Conservation (phyloP, 495 filamentous ascomycete genomes). For the Pyrenula massariospora region DNA sequence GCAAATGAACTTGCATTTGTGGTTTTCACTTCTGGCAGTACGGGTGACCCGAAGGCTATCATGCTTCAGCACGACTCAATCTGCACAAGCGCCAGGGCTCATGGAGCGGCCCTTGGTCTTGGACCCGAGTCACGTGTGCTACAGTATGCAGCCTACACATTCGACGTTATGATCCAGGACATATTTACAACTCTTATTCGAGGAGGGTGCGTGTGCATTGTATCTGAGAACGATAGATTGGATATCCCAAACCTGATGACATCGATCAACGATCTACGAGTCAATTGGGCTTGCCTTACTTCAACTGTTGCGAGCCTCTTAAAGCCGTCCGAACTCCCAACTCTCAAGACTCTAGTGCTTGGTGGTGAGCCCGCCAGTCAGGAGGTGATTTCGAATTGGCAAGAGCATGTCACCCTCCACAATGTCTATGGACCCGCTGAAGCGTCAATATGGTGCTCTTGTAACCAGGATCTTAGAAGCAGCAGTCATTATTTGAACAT, state of each 20-base stretch:
- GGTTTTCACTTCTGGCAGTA: slow-evolving; percentile 42
- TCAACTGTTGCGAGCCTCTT: slow-evolving; percentile 39
- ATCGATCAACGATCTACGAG: slow-evolving; percentile 34
- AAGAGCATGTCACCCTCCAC: slow-evolving; percentile 30
- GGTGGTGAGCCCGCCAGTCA: slow-evolving; percentile 36
- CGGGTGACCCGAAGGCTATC: slow-evolving; percentile 45
- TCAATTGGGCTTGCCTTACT: slow-evolving; percentile 40
- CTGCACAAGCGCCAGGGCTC: slow-evolving; percentile 33
- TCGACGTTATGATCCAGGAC: slow-evolving; percentile 41
- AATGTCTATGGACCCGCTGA: slow-evolving; percentile 54
- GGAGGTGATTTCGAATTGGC: slow-evolving; percentile 44
- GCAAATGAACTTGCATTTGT: slow-evolving; percentile 24
- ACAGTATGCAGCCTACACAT: slow-evolving; percentile 43
- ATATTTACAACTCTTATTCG: slow-evolving; percentile 35
- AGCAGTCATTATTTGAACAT: slow-evolving; percentile 32
- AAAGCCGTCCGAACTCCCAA: slow-evolving; percentile 31
- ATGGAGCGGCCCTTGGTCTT: slow-evolving; percentile 25
- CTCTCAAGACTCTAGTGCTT: slow-evolving; percentile 27
- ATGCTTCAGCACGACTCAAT: slow-evolving; percentile 35
- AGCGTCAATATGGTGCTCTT: slow-evolving; percentile 24
- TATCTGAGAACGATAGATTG: slow-evolving; percentile 42
- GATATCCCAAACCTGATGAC: slow-evolving; percentile 36
- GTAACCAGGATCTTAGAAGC: slow-evolving; percentile 20
- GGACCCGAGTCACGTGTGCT: slow-evolving; percentile 28
- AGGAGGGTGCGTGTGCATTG: slow-evolving; percentile 53